Evolutionary conservation across 306 rosid species (phyloP).

Genomic region (Castanopsis chinensis): DNA sequence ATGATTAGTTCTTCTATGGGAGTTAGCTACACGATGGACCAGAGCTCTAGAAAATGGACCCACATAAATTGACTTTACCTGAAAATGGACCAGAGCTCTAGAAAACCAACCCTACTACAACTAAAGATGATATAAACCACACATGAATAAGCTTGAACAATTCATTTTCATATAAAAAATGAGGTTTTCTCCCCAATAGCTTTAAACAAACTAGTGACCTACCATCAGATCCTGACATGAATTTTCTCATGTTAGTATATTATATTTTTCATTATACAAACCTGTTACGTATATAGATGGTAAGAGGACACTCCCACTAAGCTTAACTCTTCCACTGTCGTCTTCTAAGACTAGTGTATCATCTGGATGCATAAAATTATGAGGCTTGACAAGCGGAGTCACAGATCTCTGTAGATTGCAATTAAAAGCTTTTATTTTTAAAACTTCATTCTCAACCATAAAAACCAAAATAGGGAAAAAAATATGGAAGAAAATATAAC

Average conservation of each 20-base stretch:
- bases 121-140: background rate
- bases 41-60: background rate
- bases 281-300: constrained; percentile 90
- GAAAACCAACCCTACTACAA: constrained; percentile 16
- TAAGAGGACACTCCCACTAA: constrained; percentile 53
- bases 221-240: constrained; percentile 8
- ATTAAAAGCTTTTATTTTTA: constrained; percentile 1
- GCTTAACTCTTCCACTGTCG: constrained; percentile 93
- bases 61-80: background rate
- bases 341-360: constrained; percentile 86
- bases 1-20: too few species aligned
- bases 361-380: constrained; percentile 71
- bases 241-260: background rate
- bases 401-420: constrained; percentile 54
- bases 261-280: constrained; percentile 24
- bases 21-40: too few species aligned
- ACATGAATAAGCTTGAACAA: background rate
- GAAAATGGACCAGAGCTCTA: background rate
- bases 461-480: background rate
- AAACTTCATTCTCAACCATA: constrained; percentile 4
- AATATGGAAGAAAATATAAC: background rate
- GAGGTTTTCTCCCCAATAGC: background rate
- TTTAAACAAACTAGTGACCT: background rate
- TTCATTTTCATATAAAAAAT: background rate
- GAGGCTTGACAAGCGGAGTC: constrained; percentile 65